These are phyloP conservation scores for Perilla frutescens DNA, from an alignment of 257 asterid species.

Conservation along the genomic window DNA sequence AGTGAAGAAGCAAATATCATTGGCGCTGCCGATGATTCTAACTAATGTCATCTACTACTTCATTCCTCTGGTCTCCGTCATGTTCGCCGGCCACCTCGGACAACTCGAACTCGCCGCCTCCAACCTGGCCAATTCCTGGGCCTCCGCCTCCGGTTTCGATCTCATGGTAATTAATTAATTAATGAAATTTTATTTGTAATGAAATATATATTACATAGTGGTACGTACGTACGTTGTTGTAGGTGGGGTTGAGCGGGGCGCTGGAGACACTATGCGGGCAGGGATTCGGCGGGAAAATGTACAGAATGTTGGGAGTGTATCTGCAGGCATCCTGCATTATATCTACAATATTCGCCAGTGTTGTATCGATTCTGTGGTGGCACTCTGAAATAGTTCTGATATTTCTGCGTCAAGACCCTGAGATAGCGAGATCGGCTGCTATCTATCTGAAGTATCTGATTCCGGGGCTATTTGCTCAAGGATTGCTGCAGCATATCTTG, in stretches of 20 bases:
- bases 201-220: no score
- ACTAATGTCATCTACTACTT: constrained; percentile 49
- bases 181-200: no score
- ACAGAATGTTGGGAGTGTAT: constrained; percentile 64
- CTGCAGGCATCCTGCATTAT: constrained; percentile 74
- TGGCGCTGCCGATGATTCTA: constrained; percentile 61
- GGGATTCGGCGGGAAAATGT: constrained; percentile 70
- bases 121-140: constrained; percentile 78
- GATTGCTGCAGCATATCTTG: constrained; percentile 61
- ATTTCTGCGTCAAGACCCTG: constrained; percentile 65
- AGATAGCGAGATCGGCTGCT: constrained; percentile 61
- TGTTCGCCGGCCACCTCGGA: constrained; percentile 86
- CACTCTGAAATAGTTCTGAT: constrained; percentile 51
- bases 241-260: constrained; percentile 86
- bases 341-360: constrained; percentile 44
- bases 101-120: constrained; percentile 69
- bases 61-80: constrained; percentile 66
- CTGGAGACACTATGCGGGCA: constrained; percentile 90
- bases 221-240: no score
- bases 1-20: constrained; percentile 58
- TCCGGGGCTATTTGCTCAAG: constrained; percentile 78
- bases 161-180: constrained; percentile 49
- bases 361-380: constrained; percentile 68
- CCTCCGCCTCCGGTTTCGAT: constrained; percentile 61
- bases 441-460: constrained; percentile 62